Conservation (phyloP, 176 grass and related monocot species). For the Calamus simplicifolius region DNA sequence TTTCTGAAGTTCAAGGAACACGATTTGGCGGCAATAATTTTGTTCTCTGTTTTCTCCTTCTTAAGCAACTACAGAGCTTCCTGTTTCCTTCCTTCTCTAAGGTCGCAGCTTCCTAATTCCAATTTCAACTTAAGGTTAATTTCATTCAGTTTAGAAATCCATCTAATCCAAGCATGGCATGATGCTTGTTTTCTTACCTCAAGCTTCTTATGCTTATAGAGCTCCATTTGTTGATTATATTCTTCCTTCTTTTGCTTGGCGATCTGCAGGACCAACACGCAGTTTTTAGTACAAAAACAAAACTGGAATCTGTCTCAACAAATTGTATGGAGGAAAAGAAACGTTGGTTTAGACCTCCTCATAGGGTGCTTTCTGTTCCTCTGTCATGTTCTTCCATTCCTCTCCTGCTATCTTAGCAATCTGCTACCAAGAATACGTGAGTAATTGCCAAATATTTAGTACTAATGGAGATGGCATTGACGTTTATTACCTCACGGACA, state of each 20-base stretch:
- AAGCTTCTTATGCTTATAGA: conserved; percentile 61
- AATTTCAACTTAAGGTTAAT: background rate
- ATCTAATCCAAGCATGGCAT: too few relatives aligned
- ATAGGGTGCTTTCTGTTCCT: conserved; percentile 57
- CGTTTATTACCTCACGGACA: conserved; percentile 42
- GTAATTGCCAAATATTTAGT: background rate
- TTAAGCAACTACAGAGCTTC: conserved; percentile 81
- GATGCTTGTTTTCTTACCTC: conserved; percentile 25
- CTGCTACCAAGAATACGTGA: conserved; percentile 21
- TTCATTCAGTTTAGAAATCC: too few relatives aligned
- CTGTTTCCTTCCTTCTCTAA: conserved; percentile 72
- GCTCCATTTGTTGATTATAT: conserved; percentile 56
- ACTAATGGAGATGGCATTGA: background rate
- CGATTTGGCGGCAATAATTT: too few relatives aligned
- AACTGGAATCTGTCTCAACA: too few relatives aligned
- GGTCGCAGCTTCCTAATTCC: conserved; percentile 34
- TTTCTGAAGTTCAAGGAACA: too few relatives aligned
- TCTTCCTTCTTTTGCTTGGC: conserved; percentile 62
- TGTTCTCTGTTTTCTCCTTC: conserved; percentile 87
- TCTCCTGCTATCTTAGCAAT: conserved; percentile 74
- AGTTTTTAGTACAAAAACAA: too few relatives aligned
- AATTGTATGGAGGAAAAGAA: too few relatives aligned
- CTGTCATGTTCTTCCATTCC: conserved; percentile 77
- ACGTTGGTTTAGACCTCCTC: conserved; percentile 14
- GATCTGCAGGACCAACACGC: conserved; percentile 8